Evolutionary conservation across 306 rosid genomes (phyloP).

Genomic region (Quercus gilva): DNA sequence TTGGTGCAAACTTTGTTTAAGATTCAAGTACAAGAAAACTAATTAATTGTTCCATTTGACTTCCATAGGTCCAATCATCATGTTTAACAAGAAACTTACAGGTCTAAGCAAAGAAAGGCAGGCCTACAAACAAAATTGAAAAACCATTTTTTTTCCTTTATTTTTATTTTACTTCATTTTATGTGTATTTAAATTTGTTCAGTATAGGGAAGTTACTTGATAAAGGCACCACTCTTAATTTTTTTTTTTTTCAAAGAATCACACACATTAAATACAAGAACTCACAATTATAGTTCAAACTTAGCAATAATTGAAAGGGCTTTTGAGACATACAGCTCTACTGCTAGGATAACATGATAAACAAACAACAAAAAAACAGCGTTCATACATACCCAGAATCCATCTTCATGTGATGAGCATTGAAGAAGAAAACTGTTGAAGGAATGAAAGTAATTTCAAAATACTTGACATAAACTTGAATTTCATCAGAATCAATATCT

Average conservation of each 20-base stretch:
- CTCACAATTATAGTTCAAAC: not conserved
- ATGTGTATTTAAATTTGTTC: not conserved
- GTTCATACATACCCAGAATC: conserved; percentile 55
- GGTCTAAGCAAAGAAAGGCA: not conserved
- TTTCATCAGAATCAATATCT: conserved; percentile 66
- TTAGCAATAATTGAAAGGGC: not conserved
- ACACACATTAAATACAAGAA: not conserved
- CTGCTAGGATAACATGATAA: not conserved
- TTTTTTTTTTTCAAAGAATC: not conserved
- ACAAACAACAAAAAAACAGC: not conserved
- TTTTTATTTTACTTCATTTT: not conserved
- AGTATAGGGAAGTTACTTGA: not conserved
- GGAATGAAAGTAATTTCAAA: conserved; percentile 79
- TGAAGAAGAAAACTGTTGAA: conserved; percentile 83
- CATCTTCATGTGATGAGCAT: conserved; percentile 98
- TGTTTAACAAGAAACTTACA: not conserved
- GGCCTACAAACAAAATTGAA: not conserved
- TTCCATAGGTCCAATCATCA: not conserved
- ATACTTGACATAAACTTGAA: conserved; percentile 70
- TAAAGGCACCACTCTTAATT: not conserved
- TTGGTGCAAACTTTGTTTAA: not conserved
- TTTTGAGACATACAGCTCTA: not conserved
- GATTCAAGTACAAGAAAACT: not conserved
- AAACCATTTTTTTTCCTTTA: no score
- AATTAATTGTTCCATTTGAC: not conserved